These are phyloP conservation scores for Drechslerella coelobrocha DNA, from an alignment of 2,329 filamentous ascomycete species.

Conservation along the genomic window DNA sequence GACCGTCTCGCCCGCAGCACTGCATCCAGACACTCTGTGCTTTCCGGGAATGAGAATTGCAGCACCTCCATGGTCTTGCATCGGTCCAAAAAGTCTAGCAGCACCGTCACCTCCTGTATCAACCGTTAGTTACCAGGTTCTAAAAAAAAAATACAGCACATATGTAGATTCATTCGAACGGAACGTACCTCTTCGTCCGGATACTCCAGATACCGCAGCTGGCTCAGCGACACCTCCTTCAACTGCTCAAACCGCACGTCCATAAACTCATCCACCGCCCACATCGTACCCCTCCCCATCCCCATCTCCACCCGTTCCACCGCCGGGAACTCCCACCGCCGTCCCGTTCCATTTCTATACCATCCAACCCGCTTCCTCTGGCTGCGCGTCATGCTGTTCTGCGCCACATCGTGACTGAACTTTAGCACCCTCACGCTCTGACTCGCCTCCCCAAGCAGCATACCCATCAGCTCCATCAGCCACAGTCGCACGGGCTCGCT, in stretches of 20 bases:
- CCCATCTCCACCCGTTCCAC: background rate
- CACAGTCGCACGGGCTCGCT: background rate
- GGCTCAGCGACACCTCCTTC: background rate
- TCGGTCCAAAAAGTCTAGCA: background rate
- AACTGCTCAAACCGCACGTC: background rate
- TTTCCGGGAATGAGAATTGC: background rate
- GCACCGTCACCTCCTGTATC: conserved; percentile 1
- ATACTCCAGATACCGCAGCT: background rate
- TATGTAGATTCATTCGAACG: background rate
- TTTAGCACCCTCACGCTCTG: background rate
- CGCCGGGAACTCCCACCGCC: background rate
- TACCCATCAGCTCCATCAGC: background rate
- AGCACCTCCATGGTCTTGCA: background rate
- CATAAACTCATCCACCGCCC: background rate
- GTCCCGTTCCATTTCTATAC: background rate
- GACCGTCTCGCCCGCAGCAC: background rate
- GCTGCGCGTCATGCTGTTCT: conserved; percentile 1
- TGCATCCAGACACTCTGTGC: background rate
- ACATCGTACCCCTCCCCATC: conserved; percentile 1
- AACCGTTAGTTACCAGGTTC: no score
- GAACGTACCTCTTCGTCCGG: background rate
- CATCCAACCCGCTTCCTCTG: background rate
- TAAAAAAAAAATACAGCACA: background rate
- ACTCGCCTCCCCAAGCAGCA: background rate
- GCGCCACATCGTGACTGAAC: background rate